Evolutionary conservation across 2,329 filamentous ascomycete genomes (phyloP).

Genomic region (Alternaria infectoria): DNA sequence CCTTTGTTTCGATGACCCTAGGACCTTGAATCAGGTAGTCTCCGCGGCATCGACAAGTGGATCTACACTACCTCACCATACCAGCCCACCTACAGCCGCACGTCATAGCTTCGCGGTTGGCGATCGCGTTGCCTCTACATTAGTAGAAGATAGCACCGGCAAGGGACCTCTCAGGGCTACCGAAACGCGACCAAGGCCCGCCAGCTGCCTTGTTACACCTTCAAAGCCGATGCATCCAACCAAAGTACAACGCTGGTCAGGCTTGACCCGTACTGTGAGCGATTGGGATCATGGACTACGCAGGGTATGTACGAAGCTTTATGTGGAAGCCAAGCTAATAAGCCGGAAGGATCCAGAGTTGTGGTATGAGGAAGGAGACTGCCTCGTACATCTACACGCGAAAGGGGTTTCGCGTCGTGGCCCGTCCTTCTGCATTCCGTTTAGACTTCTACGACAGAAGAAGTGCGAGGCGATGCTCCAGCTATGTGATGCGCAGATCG

Average conservation of each 20-base stretch:
- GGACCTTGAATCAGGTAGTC: background rate
- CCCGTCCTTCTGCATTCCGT: conserved; percentile 71
- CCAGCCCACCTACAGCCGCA: background rate
- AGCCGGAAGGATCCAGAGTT: conserved; percentile 70
- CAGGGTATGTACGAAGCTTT: conserved; percentile 45
- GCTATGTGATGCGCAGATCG: conserved; percentile 46
- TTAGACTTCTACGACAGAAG: conserved; percentile 62
- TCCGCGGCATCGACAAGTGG: conserved; percentile 2
- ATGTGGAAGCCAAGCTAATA: conserved; percentile 7
- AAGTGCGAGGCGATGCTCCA: conserved; percentile 68
- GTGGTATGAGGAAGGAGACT: conserved; percentile 72
- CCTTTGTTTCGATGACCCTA: background rate
- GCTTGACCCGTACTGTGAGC: conserved; percentile 38
- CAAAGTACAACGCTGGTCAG: conserved; percentile 44
- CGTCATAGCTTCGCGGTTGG: conserved; percentile 5
- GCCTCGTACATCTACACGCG: conserved; percentile 72
- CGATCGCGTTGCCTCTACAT: conserved; percentile 4
- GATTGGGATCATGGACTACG: conserved; percentile 54
- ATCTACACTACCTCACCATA: conserved; percentile 5
- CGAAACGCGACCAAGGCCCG: conserved; percentile 19
- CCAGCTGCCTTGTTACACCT: conserved; percentile 22
- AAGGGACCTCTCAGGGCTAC: background rate
- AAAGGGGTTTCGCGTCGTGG: conserved; percentile 68
- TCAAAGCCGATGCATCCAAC: conserved; percentile 27
- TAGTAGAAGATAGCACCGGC: background rate